These are phyloP conservation scores for Ilyonectria sp. DNA, from an alignment of 2,329 filamentous ascomycete genomes.

Conservation along the genomic window DNA sequence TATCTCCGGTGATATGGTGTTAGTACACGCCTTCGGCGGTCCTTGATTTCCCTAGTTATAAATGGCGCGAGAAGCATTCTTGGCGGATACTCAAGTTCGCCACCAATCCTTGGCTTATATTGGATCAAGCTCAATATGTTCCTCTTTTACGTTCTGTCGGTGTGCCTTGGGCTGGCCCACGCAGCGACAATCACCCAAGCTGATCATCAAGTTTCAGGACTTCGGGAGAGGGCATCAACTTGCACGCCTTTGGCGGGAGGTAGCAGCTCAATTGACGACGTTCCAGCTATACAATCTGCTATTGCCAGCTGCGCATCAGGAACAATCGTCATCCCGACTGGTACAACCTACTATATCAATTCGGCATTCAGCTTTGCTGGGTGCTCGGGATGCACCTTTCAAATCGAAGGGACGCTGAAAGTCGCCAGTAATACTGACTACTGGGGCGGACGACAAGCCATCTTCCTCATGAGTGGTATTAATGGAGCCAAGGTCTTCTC, in stretches of 20 bases:
- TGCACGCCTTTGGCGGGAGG: constrained; percentile 2
- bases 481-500: background rate
- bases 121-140: background rate
- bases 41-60: background rate
- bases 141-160: background rate
- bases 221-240: background rate
- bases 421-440: background rate
- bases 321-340: constrained; percentile 7
- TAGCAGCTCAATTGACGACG: background rate
- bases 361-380: constrained; percentile 1
- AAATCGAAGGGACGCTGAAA: constrained; percentile 8
- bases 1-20: background rate
- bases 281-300: constrained; percentile 7
- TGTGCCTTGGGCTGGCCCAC: background rate
- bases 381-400: background rate
- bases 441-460: background rate
- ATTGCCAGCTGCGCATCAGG: background rate
- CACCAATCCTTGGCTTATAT: background rate
- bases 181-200: background rate
- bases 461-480: background rate
- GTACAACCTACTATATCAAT: constrained; percentile 6
- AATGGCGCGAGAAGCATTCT: background rate
- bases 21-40: background rate
- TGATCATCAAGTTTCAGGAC: background rate
- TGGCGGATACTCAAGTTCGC: background rate